phyloP scores from a whole-genome alignment of 331 rosid species.

The Phaseolus coccineus region DNA sequence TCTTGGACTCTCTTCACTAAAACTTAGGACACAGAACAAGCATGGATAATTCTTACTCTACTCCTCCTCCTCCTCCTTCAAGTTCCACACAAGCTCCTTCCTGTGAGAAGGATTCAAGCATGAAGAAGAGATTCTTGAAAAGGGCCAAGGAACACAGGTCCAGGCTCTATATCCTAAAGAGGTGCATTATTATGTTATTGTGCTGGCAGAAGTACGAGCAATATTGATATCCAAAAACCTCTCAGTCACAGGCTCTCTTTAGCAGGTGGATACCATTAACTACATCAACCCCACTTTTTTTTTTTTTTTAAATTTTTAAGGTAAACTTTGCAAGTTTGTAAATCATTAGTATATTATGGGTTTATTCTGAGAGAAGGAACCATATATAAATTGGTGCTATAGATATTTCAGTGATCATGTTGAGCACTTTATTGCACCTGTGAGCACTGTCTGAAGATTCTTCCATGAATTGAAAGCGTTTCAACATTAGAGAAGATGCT shows the following conservation, averaged over 20 bases:
- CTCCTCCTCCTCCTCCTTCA: slow-evolving; percentile 5
- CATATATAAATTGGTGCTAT: not conserved
- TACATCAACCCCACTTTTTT: slow-evolving; percentile 33
- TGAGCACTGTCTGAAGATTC: slow-evolving; percentile 37
- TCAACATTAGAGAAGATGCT: slow-evolving; percentile 35
- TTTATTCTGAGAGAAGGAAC: not conserved
- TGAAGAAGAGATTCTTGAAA: slow-evolving; percentile 58
- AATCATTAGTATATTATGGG: not conserved
- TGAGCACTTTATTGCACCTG: slow-evolving; percentile 38
- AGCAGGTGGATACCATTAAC: slow-evolving; percentile 38
- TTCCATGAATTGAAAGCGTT: slow-evolving; percentile 20
- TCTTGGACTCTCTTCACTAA: not conserved
- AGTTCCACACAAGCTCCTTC: slow-evolving; percentile 31
- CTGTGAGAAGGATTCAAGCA: slow-evolving; percentile 43
- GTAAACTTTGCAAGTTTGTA: slow-evolving; percentile 17
- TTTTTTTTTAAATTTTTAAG: slow-evolving; percentile 12
- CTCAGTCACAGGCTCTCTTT: not conserved
- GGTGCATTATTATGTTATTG: slow-evolving; percentile 59
- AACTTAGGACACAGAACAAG: no score
- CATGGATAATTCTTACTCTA: slow-evolving; percentile 42
- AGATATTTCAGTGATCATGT: slow-evolving; percentile 29
- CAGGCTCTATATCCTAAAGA: slow-evolving; percentile 58
- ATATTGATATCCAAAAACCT: not conserved
- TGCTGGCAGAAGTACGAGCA: slow-evolving; percentile 65
- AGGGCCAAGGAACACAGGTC: slow-evolving; percentile 57